Base-by-base conservation (phyloP, 345 rosid genomes). In the Crucihimalaya himalaica region DNA sequence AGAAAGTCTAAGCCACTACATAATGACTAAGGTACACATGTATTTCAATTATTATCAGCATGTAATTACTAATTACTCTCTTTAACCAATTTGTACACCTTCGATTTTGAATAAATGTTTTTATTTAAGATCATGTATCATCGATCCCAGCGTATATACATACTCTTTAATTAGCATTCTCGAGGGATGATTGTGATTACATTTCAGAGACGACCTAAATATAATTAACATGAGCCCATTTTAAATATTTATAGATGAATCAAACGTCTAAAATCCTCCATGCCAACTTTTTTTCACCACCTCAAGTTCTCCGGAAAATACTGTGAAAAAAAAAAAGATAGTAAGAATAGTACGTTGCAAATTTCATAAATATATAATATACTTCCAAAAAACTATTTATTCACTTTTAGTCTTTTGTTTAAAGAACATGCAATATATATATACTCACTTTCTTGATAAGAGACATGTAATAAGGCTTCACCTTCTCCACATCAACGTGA, bases 401-500 rank as follows among this genome's bases (percentile, higher is more conserved):
- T 15, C 2, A 16, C 13, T 8, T 34, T 16, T 1, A 18, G 4
- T n/a, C 2, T 0, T 35, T 46, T 60, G 10, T 4, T 8, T 45
- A 45, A 6, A 47, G 0, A 43, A 23, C 3, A 57, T 66, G 39
- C 34, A 66, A 54, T 21, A 10, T 61, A 31, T 23, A 23, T 23
- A 34, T 37, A 60, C 72, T 78, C 37, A 87, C 88, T 77, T 87
- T 85, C 5, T 81, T 72, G 54, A 85, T 83, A 4, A 89, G 88
- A 60, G 88, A 87, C 50, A 84, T 76, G 76, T 85, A 89, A 55
- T 85, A 87, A 0, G 95, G 88, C 63, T 84, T 87, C 18, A 85
- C 90, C 51, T 81, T 69, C 58, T 84, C 90, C 14, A 87, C 89
- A 53, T 87, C 86, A 21, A 87, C 74, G 1, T 79, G 81, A 16